These are phyloP conservation scores for Incumbomyces lentus DNA, from an alignment of 2,329 filamentous ascomycete species.

Conservation along the genomic window DNA sequence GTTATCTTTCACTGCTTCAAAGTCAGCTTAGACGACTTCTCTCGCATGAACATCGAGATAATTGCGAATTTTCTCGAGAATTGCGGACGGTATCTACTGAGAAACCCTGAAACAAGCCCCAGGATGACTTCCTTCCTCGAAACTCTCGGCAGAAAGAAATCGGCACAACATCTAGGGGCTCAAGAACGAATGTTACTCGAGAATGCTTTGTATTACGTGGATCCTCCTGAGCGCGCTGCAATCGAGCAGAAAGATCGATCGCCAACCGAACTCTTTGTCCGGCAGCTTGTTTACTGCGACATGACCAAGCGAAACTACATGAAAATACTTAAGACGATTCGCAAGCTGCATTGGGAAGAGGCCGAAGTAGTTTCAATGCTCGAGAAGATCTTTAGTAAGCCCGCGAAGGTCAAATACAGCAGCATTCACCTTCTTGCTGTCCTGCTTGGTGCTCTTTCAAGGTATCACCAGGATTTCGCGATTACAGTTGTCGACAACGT, in stretches of 20 bases:
- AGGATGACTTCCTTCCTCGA: constrained; percentile 91
- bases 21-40: constrained; percentile 94
- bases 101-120: constrained; percentile 83
- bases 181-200: constrained; percentile 97
- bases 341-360: constrained; percentile 96
- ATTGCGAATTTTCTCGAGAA: constrained; percentile 94
- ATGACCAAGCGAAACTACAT: constrained; percentile 90
- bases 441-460: constrained; percentile 74
- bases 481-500: constrained; percentile 86
- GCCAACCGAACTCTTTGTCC: constrained; percentile 82
- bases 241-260: constrained; percentile 96
- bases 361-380: constrained; percentile 68
- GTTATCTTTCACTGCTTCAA: constrained; percentile 98
- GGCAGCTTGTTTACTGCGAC: constrained; percentile 85
- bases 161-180: constrained; percentile 86
- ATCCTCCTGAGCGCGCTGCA: constrained; percentile 82
- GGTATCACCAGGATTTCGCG: constrained; percentile 85
- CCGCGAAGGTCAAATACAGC: constrained; percentile 93
- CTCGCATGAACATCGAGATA: constrained; percentile 97
- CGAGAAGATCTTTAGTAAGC: constrained; percentile 89
- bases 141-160: constrained; percentile 90
- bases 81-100: constrained; percentile 84
- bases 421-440: constrained; percentile 91
- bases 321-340: constrained; percentile 86
- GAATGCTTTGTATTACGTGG: constrained; percentile 95